These are phyloP conservation scores for Paspalum notatum DNA, from an alignment of 176 grass and related monocot genomes.

Conservation along the genomic window DNA sequence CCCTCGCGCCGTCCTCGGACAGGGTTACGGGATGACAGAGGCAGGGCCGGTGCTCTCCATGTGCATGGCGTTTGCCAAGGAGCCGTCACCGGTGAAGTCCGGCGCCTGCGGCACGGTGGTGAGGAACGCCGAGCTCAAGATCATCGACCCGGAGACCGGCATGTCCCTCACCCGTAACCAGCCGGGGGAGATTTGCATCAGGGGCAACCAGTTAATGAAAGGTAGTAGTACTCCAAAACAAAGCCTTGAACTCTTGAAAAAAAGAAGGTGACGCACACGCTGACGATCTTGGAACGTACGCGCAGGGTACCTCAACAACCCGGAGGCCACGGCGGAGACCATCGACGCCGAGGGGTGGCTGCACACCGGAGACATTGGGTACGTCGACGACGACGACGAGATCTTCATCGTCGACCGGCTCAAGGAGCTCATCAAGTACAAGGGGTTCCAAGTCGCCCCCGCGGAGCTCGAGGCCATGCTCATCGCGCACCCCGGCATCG, in stretches of 20 bases:
- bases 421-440: slow-evolving; percentile 98
- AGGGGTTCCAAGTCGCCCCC: slow-evolving; percentile 87
- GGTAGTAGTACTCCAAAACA: slow-evolving; percentile 31
- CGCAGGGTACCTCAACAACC: slow-evolving; percentile 88
- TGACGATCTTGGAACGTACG: neutral
- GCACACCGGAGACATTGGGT: slow-evolving; percentile 93
- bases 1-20: slow-evolving; percentile 57
- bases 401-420: slow-evolving; percentile 94
- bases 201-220: slow-evolving; percentile 92
- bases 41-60: slow-evolving; percentile 85
- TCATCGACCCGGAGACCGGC: slow-evolving; percentile 70
- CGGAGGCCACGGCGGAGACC: slow-evolving; percentile 66
- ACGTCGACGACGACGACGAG: slow-evolving; percentile 78
- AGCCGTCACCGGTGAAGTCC: slow-evolving; percentile 67
- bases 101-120: slow-evolving; percentile 90
- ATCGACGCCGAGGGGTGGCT: slow-evolving; percentile 84
- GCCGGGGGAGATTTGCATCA: slow-evolving; percentile 84
- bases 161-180: slow-evolving; percentile 54
- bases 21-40: slow-evolving; percentile 89
- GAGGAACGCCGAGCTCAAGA: slow-evolving; percentile 83
- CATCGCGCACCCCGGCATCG: slow-evolving; percentile 59
- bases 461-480: slow-evolving; percentile 91
- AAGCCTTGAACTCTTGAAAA: too few relatives aligned
- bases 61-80: slow-evolving; percentile 94
- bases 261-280: neutral